Evolutionary conservation across 163 green algal species (phyloP).

Genomic region (Scenedesmus sp.): DNA sequence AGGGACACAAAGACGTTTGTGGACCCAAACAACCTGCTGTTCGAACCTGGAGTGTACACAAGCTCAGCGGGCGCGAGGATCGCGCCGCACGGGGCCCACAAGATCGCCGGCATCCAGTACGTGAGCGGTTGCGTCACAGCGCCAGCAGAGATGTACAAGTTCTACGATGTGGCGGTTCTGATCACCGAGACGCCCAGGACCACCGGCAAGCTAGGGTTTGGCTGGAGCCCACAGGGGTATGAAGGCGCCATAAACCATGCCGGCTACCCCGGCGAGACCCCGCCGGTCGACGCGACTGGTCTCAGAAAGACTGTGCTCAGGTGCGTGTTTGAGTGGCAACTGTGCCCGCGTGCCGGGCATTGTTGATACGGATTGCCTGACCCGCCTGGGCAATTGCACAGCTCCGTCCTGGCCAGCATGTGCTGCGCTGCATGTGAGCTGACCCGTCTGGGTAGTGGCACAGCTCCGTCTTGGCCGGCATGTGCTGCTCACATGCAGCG

Average conservation of each 20-base stretch:
- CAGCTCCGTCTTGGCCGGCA: too few relatives aligned
- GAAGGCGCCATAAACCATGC: not conserved
- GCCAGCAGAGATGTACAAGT: not conserved
- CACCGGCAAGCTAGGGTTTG: not conserved
- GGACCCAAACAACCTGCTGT: not conserved
- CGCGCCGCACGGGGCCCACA: not conserved
- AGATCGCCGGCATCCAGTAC: not conserved
- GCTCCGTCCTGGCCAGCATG: too few relatives aligned
- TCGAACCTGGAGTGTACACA: slow-evolving; percentile 2
- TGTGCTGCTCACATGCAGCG: too few relatives aligned
- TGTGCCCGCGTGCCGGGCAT: too few relatives aligned
- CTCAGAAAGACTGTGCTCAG: not conserved
- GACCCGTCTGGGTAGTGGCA: too few relatives aligned
- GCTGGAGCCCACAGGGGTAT: not conserved
- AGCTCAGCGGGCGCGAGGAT: not conserved
- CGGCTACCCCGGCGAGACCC: not conserved
- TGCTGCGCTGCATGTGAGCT: too few relatives aligned
- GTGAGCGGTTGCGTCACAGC: not conserved
- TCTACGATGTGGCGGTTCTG: not conserved
- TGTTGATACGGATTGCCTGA: too few relatives aligned
- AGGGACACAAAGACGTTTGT: not conserved
- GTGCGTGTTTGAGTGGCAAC: not conserved
- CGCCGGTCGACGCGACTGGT: not conserved
- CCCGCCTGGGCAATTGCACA: too few relatives aligned
- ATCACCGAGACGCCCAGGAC: not conserved